Conservation (phyloP, 2,329 filamentous ascomycete genomes). For the Lanzia echinophila region DNA sequence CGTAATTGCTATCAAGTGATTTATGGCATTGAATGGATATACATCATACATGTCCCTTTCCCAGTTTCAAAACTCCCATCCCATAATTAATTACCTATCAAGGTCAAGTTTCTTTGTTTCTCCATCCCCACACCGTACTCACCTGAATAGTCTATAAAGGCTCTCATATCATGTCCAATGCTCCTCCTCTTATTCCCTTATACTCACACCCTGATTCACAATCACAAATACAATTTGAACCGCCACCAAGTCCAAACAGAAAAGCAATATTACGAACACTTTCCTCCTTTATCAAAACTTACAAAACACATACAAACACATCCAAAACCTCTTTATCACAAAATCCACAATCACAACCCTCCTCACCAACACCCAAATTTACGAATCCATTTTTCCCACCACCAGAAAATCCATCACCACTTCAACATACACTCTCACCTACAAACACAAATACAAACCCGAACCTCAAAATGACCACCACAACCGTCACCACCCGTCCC, state of each 20-base stretch:
- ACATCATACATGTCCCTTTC: not conserved
- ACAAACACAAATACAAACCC: not conserved
- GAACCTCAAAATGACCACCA: slow-evolving; percentile 1
- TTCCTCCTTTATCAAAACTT: slow-evolving; percentile 6
- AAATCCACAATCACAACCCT: not conserved
- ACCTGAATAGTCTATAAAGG: slow-evolving; percentile 1
- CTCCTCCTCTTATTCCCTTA: not conserved
- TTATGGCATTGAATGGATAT: too few relatives aligned
- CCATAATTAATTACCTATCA: too few relatives aligned
- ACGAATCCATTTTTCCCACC: too few relatives aligned
- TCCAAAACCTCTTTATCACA: not conserved
- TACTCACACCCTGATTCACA: not conserved
- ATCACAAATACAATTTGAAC: not conserved
- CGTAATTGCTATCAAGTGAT: too few relatives aligned
- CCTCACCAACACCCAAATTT: not conserved
- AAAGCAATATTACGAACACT: not conserved
- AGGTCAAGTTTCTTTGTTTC: too few relatives aligned
- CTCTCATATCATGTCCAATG: not conserved
- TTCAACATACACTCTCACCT: not conserved
- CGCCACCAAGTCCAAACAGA: not conserved
- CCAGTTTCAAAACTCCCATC: too few relatives aligned
- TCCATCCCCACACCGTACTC: not conserved
- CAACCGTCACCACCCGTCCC: slow-evolving; percentile 5
- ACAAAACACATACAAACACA: not conserved
- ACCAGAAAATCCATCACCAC: not conserved